These are phyloP conservation scores for Prosopis cineraria DNA, from an alignment of 306 rosid genomes.

Conservation along the genomic window DNA sequence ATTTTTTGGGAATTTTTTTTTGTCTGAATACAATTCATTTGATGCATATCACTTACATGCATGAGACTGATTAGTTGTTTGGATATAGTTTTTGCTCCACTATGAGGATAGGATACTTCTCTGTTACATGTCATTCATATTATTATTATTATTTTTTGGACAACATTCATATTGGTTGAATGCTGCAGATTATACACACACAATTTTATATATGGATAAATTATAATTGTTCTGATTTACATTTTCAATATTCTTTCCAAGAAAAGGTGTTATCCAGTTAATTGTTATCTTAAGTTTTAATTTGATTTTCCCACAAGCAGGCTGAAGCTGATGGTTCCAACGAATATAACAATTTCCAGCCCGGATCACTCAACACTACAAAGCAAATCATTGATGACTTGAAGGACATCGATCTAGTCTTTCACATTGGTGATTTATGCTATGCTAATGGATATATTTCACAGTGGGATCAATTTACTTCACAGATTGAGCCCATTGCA, in stretches of 20 bases:
- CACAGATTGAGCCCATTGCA: constrained; percentile 93
- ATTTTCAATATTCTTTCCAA: not conserved
- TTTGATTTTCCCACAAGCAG: constrained; percentile 44
- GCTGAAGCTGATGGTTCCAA: constrained; percentile 98
- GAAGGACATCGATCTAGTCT: constrained; percentile 74
- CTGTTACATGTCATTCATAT: not conserved
- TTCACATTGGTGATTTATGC: constrained; percentile 90
- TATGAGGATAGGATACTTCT: not conserved
- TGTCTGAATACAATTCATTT: not conserved
- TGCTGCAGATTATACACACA: not conserved
- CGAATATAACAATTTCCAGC: constrained; percentile 85
- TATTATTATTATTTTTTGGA: no score
- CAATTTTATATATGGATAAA: no score
- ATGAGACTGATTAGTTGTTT: not conserved
- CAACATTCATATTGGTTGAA: constrained; percentile 10
- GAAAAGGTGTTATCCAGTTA: constrained; percentile 10
- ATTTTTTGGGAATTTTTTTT: constrained; percentile 12
- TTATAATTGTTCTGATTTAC: no score
- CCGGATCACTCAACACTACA: constrained; percentile 82
- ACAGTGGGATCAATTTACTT: constrained; percentile 96
- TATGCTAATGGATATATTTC: constrained; percentile 94
- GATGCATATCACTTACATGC: not conserved
- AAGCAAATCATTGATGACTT: constrained; percentile 71
- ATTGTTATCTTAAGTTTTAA: constrained; percentile 11
- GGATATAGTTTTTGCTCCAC: constrained; percentile 18